Conservation (phyloP, 129 eudicot species). For the Logfia minima region DNA sequence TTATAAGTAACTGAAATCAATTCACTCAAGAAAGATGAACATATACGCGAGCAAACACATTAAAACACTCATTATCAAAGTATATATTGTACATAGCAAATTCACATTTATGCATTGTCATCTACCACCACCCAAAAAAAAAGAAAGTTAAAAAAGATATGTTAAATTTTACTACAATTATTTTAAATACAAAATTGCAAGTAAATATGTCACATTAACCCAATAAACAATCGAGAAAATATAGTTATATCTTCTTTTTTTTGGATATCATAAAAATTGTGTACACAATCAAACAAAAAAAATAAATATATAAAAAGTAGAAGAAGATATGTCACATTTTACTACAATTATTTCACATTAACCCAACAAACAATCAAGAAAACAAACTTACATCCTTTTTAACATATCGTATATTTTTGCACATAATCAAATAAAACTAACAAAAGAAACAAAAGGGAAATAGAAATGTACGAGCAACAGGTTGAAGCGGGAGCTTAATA, state of each 20-base stretch:
- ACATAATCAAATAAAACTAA: slow-evolving; percentile 18
- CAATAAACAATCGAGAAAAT: neutral
- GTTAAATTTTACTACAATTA: too few species aligned
- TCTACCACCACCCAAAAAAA: too few species aligned
- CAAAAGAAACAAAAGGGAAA: neutral
- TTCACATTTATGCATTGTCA: too few species aligned
- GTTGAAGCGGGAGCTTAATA: slow-evolving; percentile 52
- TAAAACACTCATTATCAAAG: too few species aligned
- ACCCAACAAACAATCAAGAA: neutral
- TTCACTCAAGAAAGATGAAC: neutral
- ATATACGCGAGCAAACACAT: too few species aligned
- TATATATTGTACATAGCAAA: too few species aligned
- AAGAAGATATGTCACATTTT: neutral
- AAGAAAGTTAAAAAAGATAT: too few species aligned
- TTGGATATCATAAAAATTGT: too few species aligned
- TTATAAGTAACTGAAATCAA: slow-evolving; percentile 8
- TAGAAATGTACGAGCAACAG: slow-evolving; percentile 68
- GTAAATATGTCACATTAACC: neutral
- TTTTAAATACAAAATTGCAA: too few species aligned
- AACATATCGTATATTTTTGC: neutral
- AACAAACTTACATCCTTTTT: neutral
- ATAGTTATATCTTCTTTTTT: too few species aligned
- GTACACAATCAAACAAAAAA: too few species aligned
- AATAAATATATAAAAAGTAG: too few species aligned
- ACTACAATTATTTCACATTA: neutral